A percentile compares a stretch with the other conserved stretches of the same genome.
These are phyloP conservation scores for Penicillium thymicola DNA, from an alignment of 2,329 filamentous ascomycete genomes.

Conservation along the genomic window DNA sequence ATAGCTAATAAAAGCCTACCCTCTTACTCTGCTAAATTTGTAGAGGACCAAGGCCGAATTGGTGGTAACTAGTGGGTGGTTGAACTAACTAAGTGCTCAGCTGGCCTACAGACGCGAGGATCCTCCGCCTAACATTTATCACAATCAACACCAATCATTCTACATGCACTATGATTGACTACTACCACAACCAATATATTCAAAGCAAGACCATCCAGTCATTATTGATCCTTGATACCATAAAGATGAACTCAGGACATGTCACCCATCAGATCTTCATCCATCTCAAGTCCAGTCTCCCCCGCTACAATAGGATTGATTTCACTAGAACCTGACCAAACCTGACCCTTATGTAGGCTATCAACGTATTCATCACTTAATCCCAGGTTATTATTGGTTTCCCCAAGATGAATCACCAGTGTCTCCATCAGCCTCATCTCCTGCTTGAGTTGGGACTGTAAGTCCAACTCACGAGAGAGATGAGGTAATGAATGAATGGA, in stretches of 20 bases:
- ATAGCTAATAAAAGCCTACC: no score
- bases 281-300: constrained; percentile 27
- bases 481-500: constrained; percentile 31
- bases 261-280: constrained; percentile 44
- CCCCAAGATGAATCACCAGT: constrained; percentile 52
- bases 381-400: constrained; percentile 55
- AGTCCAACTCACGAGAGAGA: constrained; percentile 35
- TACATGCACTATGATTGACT: neutral
- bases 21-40: no score
- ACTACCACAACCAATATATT: neutral
- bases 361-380: constrained; percentile 60
- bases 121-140: neutral
- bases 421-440: constrained; percentile 51
- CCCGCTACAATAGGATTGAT: constrained; percentile 8
- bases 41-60: no score
- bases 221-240: no score
- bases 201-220: neutral
- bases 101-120: no score
- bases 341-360: constrained; percentile 48
- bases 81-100: no score
- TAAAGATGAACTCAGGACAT: constrained; percentile 17
- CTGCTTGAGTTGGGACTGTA: constrained; percentile 44
- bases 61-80: no score
- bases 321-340: constrained; percentile 27
- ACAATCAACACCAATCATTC: neutral